phyloP scores from a whole-genome alignment of 176 grass and related monocot species.

The Eleusine indica region DNA sequence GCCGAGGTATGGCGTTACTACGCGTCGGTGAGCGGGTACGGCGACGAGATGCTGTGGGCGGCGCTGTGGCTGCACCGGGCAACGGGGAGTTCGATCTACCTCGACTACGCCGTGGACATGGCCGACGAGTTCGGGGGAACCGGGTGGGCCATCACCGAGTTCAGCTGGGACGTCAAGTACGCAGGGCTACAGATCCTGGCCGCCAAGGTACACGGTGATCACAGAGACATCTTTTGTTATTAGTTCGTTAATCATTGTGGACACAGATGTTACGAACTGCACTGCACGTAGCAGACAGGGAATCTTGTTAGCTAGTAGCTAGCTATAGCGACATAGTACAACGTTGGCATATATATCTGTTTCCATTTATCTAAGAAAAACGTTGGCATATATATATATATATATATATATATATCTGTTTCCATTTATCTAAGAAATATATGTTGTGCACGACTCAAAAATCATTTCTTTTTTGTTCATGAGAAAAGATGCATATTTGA shows the following conservation, averaged over 20 bases:
- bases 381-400: too few relatives aligned
- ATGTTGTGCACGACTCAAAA: too few relatives aligned
- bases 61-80: constrained; percentile 65
- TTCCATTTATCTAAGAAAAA: too few relatives aligned
- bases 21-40: constrained; percentile 60
- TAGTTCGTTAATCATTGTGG: too few relatives aligned
- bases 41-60: constrained; percentile 72
- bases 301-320: too few relatives aligned
- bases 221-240: background rate
- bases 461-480: background rate
- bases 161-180: constrained; percentile 73
- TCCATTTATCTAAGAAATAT: too few relatives aligned
- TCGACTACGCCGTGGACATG: constrained; percentile 50
- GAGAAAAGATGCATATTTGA: background rate
- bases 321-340: too few relatives aligned
- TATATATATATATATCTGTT: too few relatives aligned
- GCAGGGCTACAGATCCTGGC: constrained; percentile 62
- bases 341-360: too few relatives aligned
- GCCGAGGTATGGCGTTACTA: constrained; percentile 46
- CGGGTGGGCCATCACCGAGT: constrained; percentile 58
- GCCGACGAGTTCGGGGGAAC: constrained; percentile 52
- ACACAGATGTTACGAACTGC: background rate
- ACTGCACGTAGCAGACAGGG: background rate
- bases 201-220: constrained; percentile 35
- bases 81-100: constrained; percentile 30